These are phyloP conservation scores for Aspergillus sp. DNA, from an alignment of 2,329 filamentous ascomycete genomes.

Conservation along the genomic window DNA sequence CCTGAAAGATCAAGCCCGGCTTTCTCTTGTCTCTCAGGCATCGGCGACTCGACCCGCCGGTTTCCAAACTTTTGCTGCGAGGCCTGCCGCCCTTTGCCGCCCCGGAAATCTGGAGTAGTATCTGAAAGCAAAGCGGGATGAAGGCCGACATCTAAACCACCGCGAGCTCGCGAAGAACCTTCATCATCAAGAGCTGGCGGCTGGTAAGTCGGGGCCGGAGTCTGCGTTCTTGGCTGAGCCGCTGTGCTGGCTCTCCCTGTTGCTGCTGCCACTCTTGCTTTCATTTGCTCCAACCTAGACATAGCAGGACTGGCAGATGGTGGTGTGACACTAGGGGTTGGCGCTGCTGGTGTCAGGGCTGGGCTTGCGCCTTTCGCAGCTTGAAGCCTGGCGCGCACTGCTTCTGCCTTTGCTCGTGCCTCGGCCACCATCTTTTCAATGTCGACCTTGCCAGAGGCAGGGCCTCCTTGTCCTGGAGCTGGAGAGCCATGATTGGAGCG, in stretches of 20 bases:
- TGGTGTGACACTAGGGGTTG: conserved; percentile 33
- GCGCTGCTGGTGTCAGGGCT: conserved; percentile 17
- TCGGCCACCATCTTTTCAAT: conserved; percentile 45
- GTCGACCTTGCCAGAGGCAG: conserved; percentile 35
- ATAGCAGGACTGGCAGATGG: conserved; percentile 39
- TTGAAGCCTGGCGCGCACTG: conserved; percentile 43
- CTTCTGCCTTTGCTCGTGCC: conserved; percentile 45
- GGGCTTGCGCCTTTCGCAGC: conserved; percentile 28
- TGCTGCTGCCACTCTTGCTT: conserved; percentile 73
- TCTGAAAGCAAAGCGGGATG: conserved; percentile 67
- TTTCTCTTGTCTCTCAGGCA: conserved; percentile 36
- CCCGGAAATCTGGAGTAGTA: conserved; percentile 39
- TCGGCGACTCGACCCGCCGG: conserved; percentile 44
- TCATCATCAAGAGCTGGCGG: conserved; percentile 47
- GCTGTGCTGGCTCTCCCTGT: conserved; percentile 48
- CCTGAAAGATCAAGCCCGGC: conserved; percentile 54
- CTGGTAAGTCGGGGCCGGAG: conserved; percentile 31
- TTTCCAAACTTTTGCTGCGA: conserved; percentile 52
- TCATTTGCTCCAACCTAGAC: conserved; percentile 72
- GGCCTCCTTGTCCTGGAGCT: conserved; percentile 31
- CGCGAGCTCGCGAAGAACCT: conserved; percentile 48
- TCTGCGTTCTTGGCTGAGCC: conserved; percentile 38
- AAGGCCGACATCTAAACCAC: conserved; percentile 69
- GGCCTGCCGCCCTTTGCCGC: conserved; percentile 36
- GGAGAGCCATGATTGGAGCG: conserved; percentile 49